Percentiles rank a stretch among this genome's conserved stretches.
Evolutionary conservation across 2,329 filamentous ascomycete species (phyloP).

Genomic region (Paraphaeosphaeria sporulosa): DNA sequence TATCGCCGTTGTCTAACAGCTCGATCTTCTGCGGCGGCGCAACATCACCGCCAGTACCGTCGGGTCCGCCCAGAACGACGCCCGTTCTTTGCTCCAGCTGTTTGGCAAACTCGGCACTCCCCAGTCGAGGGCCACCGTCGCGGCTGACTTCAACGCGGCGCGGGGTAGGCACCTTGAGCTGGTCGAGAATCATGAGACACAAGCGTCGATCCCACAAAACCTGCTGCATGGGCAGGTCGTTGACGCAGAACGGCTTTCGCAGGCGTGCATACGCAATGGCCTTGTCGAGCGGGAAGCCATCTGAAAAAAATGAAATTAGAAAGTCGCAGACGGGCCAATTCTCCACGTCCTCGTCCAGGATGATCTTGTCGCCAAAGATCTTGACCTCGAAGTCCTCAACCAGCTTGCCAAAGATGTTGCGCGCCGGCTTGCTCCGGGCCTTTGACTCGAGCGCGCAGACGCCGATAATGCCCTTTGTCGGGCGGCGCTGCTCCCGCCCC

Average conservation of each 20-base stretch:
- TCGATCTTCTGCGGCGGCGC: slow-evolving; percentile 73
- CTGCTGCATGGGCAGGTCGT: slow-evolving; percentile 97
- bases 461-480: slow-evolving; percentile 74
- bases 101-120: slow-evolving; percentile 80
- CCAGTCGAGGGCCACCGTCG: slow-evolving; percentile 80
- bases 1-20: slow-evolving; percentile 88
- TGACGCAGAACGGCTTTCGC: slow-evolving; percentile 95
- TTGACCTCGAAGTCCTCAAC: slow-evolving; percentile 96
- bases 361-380: slow-evolving; percentile 98
- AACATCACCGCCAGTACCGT: slow-evolving; percentile 68
- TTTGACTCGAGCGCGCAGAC: slow-evolving; percentile 96
- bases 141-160: slow-evolving; percentile 88
- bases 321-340: slow-evolving; percentile 98
- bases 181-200: slow-evolving; percentile 86
- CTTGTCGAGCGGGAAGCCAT: slow-evolving; percentile 95
- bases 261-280: slow-evolving; percentile 94
- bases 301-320: slow-evolving; percentile 96
- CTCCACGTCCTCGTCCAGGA: slow-evolving; percentile 93
- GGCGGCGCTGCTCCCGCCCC: slow-evolving; percentile 57
- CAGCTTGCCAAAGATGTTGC: slow-evolving; percentile 92
- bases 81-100: slow-evolving; percentile 83
- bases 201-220: slow-evolving; percentile 94
- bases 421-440: slow-evolving; percentile 93
- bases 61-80: slow-evolving; percentile 73
- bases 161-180: slow-evolving; percentile 88